These are phyloP conservation scores for Protea cynaroides DNA, from an alignment of 164 flowering plant species.

Conservation along the genomic window DNA sequence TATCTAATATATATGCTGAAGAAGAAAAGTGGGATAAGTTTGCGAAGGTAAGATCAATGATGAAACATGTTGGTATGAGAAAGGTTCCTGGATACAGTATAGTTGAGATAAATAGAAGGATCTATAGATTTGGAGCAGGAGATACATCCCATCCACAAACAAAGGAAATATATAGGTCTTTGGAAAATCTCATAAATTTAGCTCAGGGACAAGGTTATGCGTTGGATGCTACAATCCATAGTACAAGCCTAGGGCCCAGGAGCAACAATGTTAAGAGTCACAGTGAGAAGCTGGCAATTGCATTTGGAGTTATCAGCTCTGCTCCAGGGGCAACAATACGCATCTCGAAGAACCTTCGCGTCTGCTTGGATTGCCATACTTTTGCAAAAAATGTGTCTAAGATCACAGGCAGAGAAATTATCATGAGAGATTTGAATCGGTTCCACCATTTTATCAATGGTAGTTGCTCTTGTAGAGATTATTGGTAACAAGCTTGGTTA, in stretches of 20 bases:
- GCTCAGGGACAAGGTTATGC: slow-evolving; percentile 19
- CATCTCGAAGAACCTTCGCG: slow-evolving; percentile 21
- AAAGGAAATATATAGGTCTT: slow-evolving; percentile 23
- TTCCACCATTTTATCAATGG: slow-evolving; percentile 29
- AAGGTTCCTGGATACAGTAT: slow-evolving; percentile 67
- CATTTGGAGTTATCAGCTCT: slow-evolving; percentile 30
- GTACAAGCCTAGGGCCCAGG: background rate
- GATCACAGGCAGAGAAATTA: slow-evolving; percentile 23
- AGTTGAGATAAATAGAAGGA: slow-evolving; percentile 35
- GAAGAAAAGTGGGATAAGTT: slow-evolving; percentile 55
- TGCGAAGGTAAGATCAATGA: slow-evolving; percentile 41
- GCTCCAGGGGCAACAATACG: slow-evolving; percentile 18
- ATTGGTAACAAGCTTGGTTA: slow-evolving; percentile 11
- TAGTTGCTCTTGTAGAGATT: slow-evolving; percentile 29
- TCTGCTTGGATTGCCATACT: slow-evolving; percentile 19
- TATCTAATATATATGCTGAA: slow-evolving; percentile 71
- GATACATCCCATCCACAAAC: slow-evolving; percentile 27
- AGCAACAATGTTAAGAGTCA: slow-evolving; percentile 18
- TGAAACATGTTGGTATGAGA: slow-evolving; percentile 42
- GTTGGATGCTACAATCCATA: slow-evolving; percentile 1
- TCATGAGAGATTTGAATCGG: slow-evolving; percentile 30
- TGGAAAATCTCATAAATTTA: slow-evolving; percentile 21
- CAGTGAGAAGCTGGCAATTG: slow-evolving; percentile 26
- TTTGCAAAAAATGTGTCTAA: slow-evolving; percentile 22
- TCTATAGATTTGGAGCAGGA: slow-evolving; percentile 35